A percentile compares a stretch with the other conserved stretches of the same genome.
phyloP scores from a whole-genome alignment of 2,329 filamentous ascomycete species.

The Colletotrichum coccodes region DNA sequence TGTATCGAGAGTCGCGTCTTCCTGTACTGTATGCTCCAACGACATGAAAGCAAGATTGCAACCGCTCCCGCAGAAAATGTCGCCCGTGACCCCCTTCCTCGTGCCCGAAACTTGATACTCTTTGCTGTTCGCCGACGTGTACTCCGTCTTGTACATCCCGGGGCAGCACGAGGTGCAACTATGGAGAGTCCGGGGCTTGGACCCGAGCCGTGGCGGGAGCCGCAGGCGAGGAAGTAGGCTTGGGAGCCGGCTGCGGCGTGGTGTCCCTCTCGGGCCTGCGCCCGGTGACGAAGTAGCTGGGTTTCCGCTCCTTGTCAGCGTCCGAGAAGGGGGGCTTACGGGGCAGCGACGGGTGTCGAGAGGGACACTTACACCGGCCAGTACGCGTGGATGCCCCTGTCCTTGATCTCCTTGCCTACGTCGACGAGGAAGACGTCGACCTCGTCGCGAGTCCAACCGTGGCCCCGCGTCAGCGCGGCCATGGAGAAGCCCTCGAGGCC shows the following conservation, averaged over 20 bases:
- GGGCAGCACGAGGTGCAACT: too few species aligned
- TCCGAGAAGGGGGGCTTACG: not conserved
- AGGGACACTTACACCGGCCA: constrained; percentile 48
- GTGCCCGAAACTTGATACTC: too few species aligned
- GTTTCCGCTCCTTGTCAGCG: not conserved
- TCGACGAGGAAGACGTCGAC: constrained; percentile 46
- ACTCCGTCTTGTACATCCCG: too few species aligned
- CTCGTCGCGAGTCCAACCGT: constrained; percentile 44
- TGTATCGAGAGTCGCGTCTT: too few species aligned
- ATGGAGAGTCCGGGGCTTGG: too few species aligned
- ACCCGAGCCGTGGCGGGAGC: not conserved
- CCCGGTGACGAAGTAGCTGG: constrained; percentile 1
- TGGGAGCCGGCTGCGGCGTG: not conserved
- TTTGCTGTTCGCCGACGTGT: too few species aligned
- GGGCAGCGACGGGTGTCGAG: not conserved
- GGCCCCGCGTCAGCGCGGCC: constrained; percentile 44
- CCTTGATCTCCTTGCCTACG: constrained; percentile 45
- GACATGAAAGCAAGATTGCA: too few species aligned
- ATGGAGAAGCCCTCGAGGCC: constrained; percentile 47
- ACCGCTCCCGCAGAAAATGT: too few species aligned
- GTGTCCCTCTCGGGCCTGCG: not conserved
- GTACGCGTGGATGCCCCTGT: constrained; percentile 46
- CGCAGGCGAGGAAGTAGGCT: not conserved
- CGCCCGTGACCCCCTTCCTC: too few species aligned
- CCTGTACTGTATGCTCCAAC: too few species aligned